phyloP scores from a whole-genome alignment of 2,329 filamentous ascomycete species.

The Xylariaceae sp. region DNA sequence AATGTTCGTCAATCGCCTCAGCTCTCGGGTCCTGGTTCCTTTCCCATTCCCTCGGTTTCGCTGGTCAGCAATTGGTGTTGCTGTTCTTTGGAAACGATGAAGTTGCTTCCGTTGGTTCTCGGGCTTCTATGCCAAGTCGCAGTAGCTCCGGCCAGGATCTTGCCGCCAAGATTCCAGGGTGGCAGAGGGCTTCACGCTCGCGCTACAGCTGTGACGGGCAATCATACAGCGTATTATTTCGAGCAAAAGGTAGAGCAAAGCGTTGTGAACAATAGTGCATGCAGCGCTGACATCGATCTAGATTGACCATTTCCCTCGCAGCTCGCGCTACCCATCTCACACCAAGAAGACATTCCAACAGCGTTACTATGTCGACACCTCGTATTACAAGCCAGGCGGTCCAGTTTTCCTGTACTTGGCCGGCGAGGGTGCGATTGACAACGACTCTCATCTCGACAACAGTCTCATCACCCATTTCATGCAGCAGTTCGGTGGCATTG shows the following conservation, averaged over 20 bases:
- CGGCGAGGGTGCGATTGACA: conserved; percentile 47
- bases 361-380: conserved; percentile 50
- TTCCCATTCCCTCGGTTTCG: neutral
- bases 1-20: neutral
- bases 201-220: conserved; percentile 2
- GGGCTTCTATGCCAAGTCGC: conserved; percentile 12
- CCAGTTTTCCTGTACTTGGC: conserved; percentile 34
- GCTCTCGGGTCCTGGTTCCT: neutral
- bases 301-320: conserved; percentile 44
- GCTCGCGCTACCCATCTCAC: conserved; percentile 28
- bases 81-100: conserved; percentile 3
- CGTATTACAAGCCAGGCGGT: conserved; percentile 50
- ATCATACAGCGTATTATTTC: conserved; percentile 13
- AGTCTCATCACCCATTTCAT: conserved; percentile 8
- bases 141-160: conserved; percentile 4
- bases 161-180: conserved; percentile 5
- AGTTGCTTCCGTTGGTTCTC: conserved; percentile 6
- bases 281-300: conserved; percentile 14
- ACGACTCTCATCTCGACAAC: conserved; percentile 10
- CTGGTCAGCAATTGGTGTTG: neutral
- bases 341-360: conserved; percentile 50
- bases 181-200: conserved; percentile 6
- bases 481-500: conserved; percentile 38
- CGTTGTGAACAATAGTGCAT: neutral
- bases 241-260: conserved; percentile 7